phyloP scores from a whole-genome alignment of 2,329 filamentous ascomycete genomes.

The Colletotrichum endophyticum region DNA sequence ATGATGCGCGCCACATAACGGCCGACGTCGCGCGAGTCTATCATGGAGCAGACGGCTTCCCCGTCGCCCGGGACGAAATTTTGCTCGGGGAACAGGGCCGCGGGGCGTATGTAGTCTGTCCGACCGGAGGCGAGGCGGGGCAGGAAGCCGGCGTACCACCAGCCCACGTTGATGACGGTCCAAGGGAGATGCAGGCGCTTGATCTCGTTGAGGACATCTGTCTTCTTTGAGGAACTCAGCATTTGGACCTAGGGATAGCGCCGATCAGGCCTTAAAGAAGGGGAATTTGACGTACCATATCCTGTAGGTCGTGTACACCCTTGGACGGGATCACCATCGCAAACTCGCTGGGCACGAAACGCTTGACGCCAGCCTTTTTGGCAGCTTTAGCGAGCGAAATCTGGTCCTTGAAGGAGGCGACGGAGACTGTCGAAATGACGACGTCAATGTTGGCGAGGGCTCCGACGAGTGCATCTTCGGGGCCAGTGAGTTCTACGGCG shows the following conservation, averaged over 20 bases:
- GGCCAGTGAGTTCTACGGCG: constrained; percentile 43
- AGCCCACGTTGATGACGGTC: constrained; percentile 63
- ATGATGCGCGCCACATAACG: constrained; percentile 55
- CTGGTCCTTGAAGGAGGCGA: constrained; percentile 41
- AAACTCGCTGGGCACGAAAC: constrained; percentile 58
- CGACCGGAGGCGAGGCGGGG: constrained; percentile 32
- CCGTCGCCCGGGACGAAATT: constrained; percentile 50
- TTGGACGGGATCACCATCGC: constrained; percentile 45
- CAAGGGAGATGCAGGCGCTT: constrained; percentile 53
- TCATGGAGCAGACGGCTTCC: constrained; percentile 44
- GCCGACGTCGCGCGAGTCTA: constrained; percentile 57
- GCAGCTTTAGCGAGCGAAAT: constrained; percentile 50
- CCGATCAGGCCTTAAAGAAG: neutral
- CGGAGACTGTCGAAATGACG: constrained; percentile 46
- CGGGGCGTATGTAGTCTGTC: constrained; percentile 38
- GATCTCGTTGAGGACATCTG: constrained; percentile 53
- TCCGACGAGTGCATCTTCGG: constrained; percentile 44
- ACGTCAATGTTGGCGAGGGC: constrained; percentile 47
- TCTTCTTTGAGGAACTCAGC: constrained; percentile 37
- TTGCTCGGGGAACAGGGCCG: constrained; percentile 34
- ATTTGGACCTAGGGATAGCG: too few species aligned
- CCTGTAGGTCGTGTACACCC: constrained; percentile 30
- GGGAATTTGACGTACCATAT: constrained; percentile 12
- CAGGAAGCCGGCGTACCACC: constrained; percentile 55
- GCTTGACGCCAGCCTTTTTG: constrained; percentile 51